Conservation (phyloP, 1,139 yeast species). For the Hanseniaspora sp. region DNA sequence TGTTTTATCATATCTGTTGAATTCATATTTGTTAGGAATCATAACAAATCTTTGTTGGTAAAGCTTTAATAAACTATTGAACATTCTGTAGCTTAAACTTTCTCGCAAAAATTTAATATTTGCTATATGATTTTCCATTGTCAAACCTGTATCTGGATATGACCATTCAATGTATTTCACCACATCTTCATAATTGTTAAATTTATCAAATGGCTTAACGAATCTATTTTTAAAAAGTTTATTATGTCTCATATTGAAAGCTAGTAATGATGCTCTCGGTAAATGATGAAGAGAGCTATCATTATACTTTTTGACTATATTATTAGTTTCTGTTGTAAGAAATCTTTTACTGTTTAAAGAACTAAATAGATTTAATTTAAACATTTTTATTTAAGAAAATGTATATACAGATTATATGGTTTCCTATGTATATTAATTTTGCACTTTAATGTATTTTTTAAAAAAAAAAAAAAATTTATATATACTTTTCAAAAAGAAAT, state of each 20-base stretch:
- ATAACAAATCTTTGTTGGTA: background rate
- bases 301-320: background rate
- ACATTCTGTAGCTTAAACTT: background rate
- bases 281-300: background rate
- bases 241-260: background rate
- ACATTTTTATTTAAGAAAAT: too few relatives aligned
- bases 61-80: background rate
- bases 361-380: too few relatives aligned
- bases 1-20: background rate
- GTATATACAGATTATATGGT: too few relatives aligned
- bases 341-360: background rate
- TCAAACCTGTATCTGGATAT: conserved; percentile 5
- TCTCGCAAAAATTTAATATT: background rate
- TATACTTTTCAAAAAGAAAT: too few relatives aligned
- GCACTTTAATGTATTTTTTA: too few relatives aligned
- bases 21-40: background rate
- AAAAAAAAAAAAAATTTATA: too few relatives aligned
- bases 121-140: background rate
- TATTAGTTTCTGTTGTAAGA: background rate
- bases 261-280: background rate
- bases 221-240: background rate
- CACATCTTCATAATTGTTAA: background rate
- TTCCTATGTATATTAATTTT: too few relatives aligned
- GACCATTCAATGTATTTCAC: conserved; percentile 12
- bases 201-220: conserved; percentile 2